phyloP scores from a whole-genome alignment of 441 rosid species.

The Adansonia madagascariensis region DNA sequence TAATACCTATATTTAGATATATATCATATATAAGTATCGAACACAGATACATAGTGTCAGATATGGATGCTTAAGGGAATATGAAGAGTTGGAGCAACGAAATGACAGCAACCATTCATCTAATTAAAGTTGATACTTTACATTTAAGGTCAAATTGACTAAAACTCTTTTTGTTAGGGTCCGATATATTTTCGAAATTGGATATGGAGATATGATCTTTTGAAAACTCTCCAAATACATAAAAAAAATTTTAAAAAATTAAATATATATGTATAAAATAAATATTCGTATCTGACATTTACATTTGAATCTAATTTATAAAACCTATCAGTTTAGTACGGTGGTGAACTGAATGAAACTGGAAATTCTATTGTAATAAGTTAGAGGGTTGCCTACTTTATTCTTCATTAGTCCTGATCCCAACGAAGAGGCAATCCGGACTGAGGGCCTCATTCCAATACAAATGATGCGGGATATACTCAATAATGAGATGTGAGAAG shows the following conservation, averaged over 20 bases:
- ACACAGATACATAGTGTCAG: neutral
- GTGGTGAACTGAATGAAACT: slow-evolving; percentile 11
- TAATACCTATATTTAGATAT: too few relatives aligned
- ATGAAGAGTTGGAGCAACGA: too few relatives aligned
- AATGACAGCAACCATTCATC: neutral
- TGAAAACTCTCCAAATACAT: too few relatives aligned
- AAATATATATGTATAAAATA: too few relatives aligned
- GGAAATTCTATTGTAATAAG: slow-evolving; percentile 46
- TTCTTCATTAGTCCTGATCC: slow-evolving; percentile 86
- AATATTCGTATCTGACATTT: too few relatives aligned
- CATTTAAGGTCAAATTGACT: neutral
- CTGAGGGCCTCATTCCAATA: slow-evolving; percentile 82
- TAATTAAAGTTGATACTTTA: neutral
- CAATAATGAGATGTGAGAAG: slow-evolving; percentile 70
- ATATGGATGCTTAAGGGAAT: too few relatives aligned
- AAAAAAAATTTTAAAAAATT: too few relatives aligned
- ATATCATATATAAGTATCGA: too few relatives aligned
- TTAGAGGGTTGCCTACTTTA: slow-evolving; percentile 83
- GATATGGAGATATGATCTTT: too few relatives aligned
- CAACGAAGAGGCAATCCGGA: slow-evolving; percentile 78
- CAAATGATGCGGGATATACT: slow-evolving; percentile 90
- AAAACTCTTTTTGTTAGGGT: neutral
- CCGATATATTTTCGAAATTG: too few relatives aligned
- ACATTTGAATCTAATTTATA: too few relatives aligned
- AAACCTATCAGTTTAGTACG: neutral